Conservation (phyloP, 345 rosid species). For the Anacardium occidentale region DNA sequence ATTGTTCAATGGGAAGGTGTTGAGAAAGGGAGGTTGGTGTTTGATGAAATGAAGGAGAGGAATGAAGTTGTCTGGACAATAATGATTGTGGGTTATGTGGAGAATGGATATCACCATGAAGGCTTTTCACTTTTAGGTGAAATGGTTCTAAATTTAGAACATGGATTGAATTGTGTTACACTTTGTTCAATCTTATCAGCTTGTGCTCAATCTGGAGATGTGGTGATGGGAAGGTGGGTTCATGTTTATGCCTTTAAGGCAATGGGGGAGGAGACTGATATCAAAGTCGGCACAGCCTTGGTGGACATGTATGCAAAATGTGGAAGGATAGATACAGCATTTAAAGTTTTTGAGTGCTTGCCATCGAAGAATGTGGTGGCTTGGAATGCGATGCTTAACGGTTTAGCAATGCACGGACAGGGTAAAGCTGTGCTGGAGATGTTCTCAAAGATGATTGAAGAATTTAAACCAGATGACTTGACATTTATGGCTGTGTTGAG, state of each 20-base stretch:
- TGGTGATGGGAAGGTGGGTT: slow-evolving; percentile 63
- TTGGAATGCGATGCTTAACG: slow-evolving; percentile 76
- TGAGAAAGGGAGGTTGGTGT: slow-evolving; percentile 50
- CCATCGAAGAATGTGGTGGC: slow-evolving; percentile 64
- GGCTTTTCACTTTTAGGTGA: slow-evolving; percentile 44
- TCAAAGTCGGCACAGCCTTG: slow-evolving; percentile 74
- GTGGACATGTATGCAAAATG: slow-evolving; percentile 89
- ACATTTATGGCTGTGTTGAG: slow-evolving; percentile 67
- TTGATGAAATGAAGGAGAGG: slow-evolving; percentile 65
- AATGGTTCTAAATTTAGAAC: slow-evolving; percentile 43
- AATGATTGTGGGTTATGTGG: slow-evolving; percentile 65
- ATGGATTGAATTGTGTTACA: slow-evolving; percentile 46
- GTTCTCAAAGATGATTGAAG: slow-evolving; percentile 57
- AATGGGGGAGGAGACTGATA: slow-evolving; percentile 43
- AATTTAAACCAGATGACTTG: slow-evolving; percentile 67
- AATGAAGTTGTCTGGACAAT: slow-evolving; percentile 75
- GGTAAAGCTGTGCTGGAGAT: slow-evolving; percentile 50
- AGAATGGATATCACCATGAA: slow-evolving; percentile 49
- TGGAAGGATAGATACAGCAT: slow-evolving; percentile 58
- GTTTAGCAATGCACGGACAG: slow-evolving; percentile 74
- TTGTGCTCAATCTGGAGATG: slow-evolving; percentile 68
- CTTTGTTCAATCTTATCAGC: slow-evolving; percentile 71
- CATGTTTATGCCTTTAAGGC: slow-evolving; percentile 64
- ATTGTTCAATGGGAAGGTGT: slow-evolving; percentile 64
- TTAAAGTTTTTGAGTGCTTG: slow-evolving; percentile 49